Percentiles rank a stretch among this genome's conserved stretches.
Conservation (phyloP, 2,329 filamentous ascomycete genomes). For the Scedosporium aurantiacum region DNA sequence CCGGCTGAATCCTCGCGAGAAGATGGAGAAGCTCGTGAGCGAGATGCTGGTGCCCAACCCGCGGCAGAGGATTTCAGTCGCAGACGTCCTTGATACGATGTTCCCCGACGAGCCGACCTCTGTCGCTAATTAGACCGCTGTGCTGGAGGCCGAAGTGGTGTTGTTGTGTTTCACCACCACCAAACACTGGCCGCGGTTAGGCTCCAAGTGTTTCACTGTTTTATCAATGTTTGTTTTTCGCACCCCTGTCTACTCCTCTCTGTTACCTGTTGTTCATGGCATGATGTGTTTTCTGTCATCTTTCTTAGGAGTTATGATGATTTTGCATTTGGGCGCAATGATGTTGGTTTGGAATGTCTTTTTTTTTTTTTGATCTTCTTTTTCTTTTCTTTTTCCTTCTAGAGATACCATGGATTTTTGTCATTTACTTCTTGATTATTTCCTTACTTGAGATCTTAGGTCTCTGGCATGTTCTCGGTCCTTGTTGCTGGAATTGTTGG, state of each 20-base stretch:
- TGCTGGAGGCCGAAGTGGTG: background rate
- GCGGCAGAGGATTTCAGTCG: slow-evolving; percentile 41
- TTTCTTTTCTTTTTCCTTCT: slow-evolving; percentile 1
- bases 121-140: background rate
- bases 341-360: background rate
- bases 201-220: background rate
- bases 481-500: background rate
- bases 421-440: slow-evolving; percentile 7
- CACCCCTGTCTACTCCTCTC: background rate
- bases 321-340: background rate
- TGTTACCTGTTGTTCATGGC: background rate
- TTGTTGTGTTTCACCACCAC: background rate
- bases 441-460: slow-evolving; percentile 1
- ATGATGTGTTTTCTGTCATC: background rate
- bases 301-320: background rate
- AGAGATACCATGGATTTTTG: slow-evolving; percentile 3
- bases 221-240: background rate
- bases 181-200: background rate
- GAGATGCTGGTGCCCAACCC: slow-evolving; percentile 45
- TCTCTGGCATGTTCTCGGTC: slow-evolving; percentile 1
- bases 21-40: slow-evolving; percentile 37
- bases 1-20: slow-evolving; percentile 33
- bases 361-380: slow-evolving; percentile 1
- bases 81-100: slow-evolving; percentile 35
- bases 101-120: slow-evolving; percentile 16